These are phyloP conservation scores for Yamadazyma scolyti DNA, from an alignment of 805 yeast species.

Conservation along the genomic window DNA sequence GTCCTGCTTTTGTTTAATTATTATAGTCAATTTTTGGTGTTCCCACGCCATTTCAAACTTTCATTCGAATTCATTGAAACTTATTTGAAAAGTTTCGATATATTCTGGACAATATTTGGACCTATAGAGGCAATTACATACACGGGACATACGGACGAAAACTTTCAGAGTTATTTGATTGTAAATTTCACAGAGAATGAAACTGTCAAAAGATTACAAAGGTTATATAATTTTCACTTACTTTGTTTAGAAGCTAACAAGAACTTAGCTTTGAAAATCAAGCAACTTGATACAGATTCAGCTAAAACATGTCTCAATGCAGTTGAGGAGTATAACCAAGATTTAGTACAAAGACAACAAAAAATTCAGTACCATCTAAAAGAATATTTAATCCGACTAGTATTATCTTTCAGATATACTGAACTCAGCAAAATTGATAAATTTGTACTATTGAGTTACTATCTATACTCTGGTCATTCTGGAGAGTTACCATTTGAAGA, in stretches of 20 bases:
- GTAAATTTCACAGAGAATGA: constrained; percentile 16
- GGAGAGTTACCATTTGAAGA: constrained; percentile 11
- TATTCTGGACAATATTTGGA: no score
- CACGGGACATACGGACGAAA: no score
- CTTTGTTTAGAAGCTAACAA: constrained; percentile 13
- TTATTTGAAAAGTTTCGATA: constrained; percentile 8
- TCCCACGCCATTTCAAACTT: constrained; percentile 11
- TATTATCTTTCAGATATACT: constrained; percentile 10
- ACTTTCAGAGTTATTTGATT: constrained; percentile 2
- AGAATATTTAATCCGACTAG: constrained; percentile 16
- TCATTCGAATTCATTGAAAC: constrained; percentile 3
- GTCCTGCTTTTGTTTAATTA: constrained; percentile 18
- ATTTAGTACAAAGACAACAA: constrained; percentile 15
- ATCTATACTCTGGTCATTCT: constrained; percentile 3
- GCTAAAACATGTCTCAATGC: constrained; percentile 1
- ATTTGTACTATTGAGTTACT: constrained; percentile 12
- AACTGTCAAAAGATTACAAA: constrained; percentile 18
- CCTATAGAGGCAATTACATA: no score
- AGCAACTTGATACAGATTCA: not conserved
- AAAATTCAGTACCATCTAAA: constrained; percentile 15
- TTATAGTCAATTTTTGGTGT: constrained; percentile 16
- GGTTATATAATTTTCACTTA: constrained; percentile 18
- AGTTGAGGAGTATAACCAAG: not conserved
- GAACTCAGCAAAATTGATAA: constrained; percentile 10
- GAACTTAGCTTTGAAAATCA: constrained; percentile 4